A percentile compares a stretch with the other conserved stretches of the same genome.
These are phyloP conservation scores for Puccinellia tenuiflora DNA, from an alignment of 176 grass and related monocot genomes.

Conservation along the genomic window DNA sequence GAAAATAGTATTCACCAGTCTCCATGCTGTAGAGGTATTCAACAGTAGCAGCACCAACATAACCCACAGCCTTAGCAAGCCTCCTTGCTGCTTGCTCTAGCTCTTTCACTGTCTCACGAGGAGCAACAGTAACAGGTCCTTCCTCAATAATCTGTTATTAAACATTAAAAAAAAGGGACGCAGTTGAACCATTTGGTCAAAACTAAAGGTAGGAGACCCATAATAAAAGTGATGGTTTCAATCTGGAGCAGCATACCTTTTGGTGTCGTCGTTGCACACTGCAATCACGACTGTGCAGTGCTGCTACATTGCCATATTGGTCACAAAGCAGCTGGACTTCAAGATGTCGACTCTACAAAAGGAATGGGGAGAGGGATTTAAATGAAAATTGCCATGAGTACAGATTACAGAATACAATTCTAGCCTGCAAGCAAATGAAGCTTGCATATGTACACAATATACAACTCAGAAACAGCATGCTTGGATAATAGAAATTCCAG, in stretches of 20 bases:
- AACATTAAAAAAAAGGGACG: neutral
- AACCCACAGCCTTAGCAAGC: slow-evolving; percentile 91
- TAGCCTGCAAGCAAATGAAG: slow-evolving; percentile 12
- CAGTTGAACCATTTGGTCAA: neutral
- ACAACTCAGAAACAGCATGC: neutral
- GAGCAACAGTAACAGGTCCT: slow-evolving; percentile 89
- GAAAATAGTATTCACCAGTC: slow-evolving; percentile 96
- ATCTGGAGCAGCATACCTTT: slow-evolving; percentile 46
- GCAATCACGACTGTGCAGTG: slow-evolving; percentile 97
- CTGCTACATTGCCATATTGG: slow-evolving; percentile 91
- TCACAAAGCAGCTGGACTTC: slow-evolving; percentile 98
- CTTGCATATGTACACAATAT: neutral
- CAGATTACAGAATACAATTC: neutral
- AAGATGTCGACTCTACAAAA: slow-evolving; percentile 90
- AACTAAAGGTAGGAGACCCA: neutral
- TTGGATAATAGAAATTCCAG: neutral
- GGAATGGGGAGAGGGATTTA: neutral
- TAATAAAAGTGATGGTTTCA: slow-evolving; percentile 8
- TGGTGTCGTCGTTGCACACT: slow-evolving; percentile 97
- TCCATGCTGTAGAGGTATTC: slow-evolving; percentile 99
- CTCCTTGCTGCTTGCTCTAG: slow-evolving; percentile 95
- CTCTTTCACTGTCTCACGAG: slow-evolving; percentile 71
- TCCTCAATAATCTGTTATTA: slow-evolving; percentile 89
- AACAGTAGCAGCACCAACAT: slow-evolving; percentile 96
- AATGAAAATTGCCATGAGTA: slow-evolving; percentile 5